Percentiles rank a stretch among this genome's conserved stretches.
These are phyloP conservation scores for Salix exigua DNA, from an alignment of 345 rosid species.

Conservation along the genomic window DNA sequence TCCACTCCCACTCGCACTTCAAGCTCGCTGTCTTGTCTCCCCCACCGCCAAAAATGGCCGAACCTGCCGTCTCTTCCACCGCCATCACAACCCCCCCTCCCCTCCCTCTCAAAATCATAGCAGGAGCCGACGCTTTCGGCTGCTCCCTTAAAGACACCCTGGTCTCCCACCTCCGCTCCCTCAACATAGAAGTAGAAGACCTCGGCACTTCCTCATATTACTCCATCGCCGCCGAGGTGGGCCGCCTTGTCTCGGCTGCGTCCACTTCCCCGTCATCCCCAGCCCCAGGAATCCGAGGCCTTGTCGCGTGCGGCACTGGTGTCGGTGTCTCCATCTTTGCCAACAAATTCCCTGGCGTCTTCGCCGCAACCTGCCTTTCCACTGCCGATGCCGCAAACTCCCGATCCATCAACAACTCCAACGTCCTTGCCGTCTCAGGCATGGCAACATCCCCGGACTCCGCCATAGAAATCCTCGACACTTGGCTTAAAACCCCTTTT, in stretches of 20 bases:
- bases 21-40: too few species aligned
- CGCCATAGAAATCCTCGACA: conserved; percentile 57
- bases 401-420: conserved; percentile 74
- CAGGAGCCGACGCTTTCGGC: conserved; percentile 74
- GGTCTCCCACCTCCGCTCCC: conserved; percentile 64
- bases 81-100: conserved; percentile 12
- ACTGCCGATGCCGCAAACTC: conserved; percentile 60
- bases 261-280: conserved; percentile 19
- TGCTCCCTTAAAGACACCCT: conserved; percentile 60
- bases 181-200: conserved; percentile 75
- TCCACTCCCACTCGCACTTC: too few species aligned
- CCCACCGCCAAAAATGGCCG: conserved; percentile 18
- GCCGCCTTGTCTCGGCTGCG: conserved; percentile 64
- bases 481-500: conserved; percentile 69
- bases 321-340: conserved; percentile 82
- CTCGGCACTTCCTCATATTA: conserved; percentile 75
- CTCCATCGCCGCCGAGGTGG: conserved; percentile 77
- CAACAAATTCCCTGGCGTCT: conserved; percentile 82
- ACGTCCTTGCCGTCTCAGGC: conserved; percentile 80
- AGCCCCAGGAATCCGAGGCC: conserved; percentile 45
- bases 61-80: not conserved
- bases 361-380: conserved; percentile 72
- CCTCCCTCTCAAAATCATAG: conserved; percentile 41
- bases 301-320: conserved; percentile 77
- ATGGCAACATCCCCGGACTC: conserved; percentile 46